phyloP scores from a whole-genome alignment of 2,329 filamentous ascomycete species.

The Ophiostoma angusticollis region DNA sequence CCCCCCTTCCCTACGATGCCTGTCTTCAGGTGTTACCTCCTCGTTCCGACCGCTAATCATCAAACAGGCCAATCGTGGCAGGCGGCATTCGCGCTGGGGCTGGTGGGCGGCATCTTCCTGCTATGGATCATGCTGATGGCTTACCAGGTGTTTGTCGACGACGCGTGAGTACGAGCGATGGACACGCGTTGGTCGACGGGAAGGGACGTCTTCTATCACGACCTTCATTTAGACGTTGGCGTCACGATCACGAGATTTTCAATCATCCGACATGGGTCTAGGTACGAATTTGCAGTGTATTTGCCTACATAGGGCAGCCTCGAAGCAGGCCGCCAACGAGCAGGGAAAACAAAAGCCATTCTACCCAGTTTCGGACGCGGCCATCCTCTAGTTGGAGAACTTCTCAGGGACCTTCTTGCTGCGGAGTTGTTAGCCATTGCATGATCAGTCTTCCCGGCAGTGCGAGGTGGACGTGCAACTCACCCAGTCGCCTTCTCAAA shows the following conservation, averaged over 20 bases:
- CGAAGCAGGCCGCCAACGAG: no score
- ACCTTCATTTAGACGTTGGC: background rate
- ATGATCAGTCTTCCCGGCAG: background rate
- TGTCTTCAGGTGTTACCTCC: no score
- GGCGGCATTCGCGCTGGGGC: constrained; percentile 48
- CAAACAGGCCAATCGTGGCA: constrained; percentile 47
- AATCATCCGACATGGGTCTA: no score
- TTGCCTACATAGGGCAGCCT: no score
- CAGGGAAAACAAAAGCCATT: background rate
- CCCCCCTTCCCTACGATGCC: background rate
- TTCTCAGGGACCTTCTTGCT: constrained; percentile 26
- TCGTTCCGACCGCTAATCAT: no score
- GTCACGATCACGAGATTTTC: no score
- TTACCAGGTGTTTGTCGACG: constrained; percentile 45
- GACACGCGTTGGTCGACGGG: no score
- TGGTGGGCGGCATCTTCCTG: constrained; percentile 47
- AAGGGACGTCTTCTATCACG: background rate
- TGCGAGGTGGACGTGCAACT: constrained; percentile 1
- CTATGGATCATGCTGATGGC: constrained; percentile 60
- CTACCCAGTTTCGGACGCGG: no score
- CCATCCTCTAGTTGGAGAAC: constrained; percentile 15
- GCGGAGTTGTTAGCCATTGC: background rate
- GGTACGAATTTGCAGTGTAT: no score
- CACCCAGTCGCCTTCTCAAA: constrained; percentile 29
- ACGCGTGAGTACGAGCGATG: background rate